A percentile compares a stretch with the other conserved stretches of the same genome.
Evolutionary conservation across 257 asterid species (phyloP).

Genomic region (Ajuga chamaepitys): DNA sequence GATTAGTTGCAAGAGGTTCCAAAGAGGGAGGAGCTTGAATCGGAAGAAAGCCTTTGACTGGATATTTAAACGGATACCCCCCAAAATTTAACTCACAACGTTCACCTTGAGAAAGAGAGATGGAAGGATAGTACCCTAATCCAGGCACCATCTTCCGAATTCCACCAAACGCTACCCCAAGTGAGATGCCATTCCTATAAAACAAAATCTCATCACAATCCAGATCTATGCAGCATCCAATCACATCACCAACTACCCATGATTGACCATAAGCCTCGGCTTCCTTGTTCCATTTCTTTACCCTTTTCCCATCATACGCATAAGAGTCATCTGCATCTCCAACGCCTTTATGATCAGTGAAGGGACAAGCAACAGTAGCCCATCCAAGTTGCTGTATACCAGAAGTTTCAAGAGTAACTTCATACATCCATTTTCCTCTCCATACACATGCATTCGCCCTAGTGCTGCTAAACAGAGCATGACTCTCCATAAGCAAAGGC

Average conservation of each 20-base stretch:
- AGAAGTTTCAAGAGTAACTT: constrained; percentile 85
- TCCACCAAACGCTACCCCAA: constrained; percentile 85
- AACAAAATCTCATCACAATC: constrained; percentile 68
- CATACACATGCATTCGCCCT: constrained; percentile 88
- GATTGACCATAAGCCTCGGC: constrained; percentile 78
- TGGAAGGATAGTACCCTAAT: constrained; percentile 90
- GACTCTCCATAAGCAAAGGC: constrained; percentile 81
- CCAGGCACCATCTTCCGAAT: constrained; percentile 95
- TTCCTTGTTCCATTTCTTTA: constrained; percentile 81
- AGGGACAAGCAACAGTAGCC: constrained; percentile 85
- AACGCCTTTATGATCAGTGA: constrained; percentile 82
- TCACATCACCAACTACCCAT: constrained; percentile 95
- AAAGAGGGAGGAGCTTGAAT: constrained; percentile 65
- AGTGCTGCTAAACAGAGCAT: constrained; percentile 77
- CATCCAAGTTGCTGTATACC: constrained; percentile 96
- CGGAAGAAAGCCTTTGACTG: constrained; percentile 71
- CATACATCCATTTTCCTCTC: constrained; percentile 99
- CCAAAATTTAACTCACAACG: constrained; percentile 92
- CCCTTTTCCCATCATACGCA: constrained; percentile 93
- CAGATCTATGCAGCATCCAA: constrained; percentile 91
- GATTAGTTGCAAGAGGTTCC: constrained; percentile 34
- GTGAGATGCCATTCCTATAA: constrained; percentile 79
- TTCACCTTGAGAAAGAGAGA: constrained; percentile 96
- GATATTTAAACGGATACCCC: constrained; percentile 70
- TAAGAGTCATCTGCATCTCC: constrained; percentile 95